Evolutionary conservation across 257 asterid genomes (phyloP), one percentile per base, ranked within the genome.

Genomic region (Knoxia roxburghii): DNA sequence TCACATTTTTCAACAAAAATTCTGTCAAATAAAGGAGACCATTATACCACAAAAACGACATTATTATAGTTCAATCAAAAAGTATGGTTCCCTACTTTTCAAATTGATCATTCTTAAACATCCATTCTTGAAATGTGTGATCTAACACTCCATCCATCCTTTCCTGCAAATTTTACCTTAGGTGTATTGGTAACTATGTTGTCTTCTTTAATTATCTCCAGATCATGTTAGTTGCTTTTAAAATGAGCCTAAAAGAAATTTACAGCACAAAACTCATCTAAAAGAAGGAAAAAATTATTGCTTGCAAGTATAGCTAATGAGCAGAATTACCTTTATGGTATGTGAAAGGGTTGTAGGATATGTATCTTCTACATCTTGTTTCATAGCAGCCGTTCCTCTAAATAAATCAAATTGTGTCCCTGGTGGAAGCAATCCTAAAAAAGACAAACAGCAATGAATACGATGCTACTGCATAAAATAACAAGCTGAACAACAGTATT

Each of bases 381-480:
- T 90, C 99, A 93, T 88, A 71, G 99, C 95, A 84, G 99, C 96
- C 37, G 97, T 84, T 78, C 99, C 99, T 72, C 96, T 82, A 73
- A 93, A 93, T 50, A 93, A 76, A 78, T 93, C 99, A 73, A 93
- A 93, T 76, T 93, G 99, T 41, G 99, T 90, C 76, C 99, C 97
- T 65, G 99, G 97, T 70, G 99, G 99, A 70, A 93, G 95, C 73
- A 93, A 80, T 67, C 97, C 99, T 93, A 77, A 77, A 49, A 68
- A 53, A 39, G 24, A 61, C 26, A 69, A 72, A 69, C 35, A 40
- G 7, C 67, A 61, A 2, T 13, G 10, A 15, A 35, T 27, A 68
- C 10, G 33, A 68, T 15, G 45, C 24, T 57, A 55, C 29, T 11
- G 37, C 23, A 20, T 1, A n/a, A n/a, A 48, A 48, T 17, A 8